Conservation (phyloP, 768 basidiomycete genomes). For the Xerocomellus intermedius region DNA sequence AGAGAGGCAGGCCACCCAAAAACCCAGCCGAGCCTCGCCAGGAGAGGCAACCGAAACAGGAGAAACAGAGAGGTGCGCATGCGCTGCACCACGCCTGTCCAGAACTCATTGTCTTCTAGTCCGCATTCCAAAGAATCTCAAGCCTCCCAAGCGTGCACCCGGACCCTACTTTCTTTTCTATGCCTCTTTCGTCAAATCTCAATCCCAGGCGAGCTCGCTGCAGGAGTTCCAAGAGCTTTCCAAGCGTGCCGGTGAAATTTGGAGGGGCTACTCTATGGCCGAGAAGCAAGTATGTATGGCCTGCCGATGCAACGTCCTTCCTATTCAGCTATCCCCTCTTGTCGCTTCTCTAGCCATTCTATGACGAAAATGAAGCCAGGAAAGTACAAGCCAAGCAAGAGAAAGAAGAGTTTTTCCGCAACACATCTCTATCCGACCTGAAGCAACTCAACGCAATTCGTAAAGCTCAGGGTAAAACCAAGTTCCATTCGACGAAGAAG, state of each 20-base stretch:
- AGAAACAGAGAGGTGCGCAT: conserved; percentile 16
- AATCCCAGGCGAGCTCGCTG: background rate
- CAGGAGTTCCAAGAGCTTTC: background rate
- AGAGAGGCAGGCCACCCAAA: conserved; percentile 8
- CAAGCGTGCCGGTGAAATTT: conserved; percentile 25
- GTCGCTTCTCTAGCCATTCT: conserved; percentile 23
- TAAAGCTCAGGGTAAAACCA: conserved; percentile 24
- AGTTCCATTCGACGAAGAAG: conserved; percentile 4
- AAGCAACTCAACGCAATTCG: conserved; percentile 35
- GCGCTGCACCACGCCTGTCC: background rate
- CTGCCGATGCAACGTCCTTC: background rate
- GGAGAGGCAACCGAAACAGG: background rate
- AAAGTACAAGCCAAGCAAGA: conserved; percentile 20
- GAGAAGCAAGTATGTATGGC: conserved; percentile 36
- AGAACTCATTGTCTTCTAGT: conserved; percentile 14
- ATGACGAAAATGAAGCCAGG: conserved; percentile 18
- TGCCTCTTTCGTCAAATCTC: conserved; percentile 11
- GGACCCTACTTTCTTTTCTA: conserved; percentile 28
- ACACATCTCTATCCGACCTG: conserved; percentile 17
- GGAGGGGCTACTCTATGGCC: conserved; percentile 31
- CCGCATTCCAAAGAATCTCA: conserved; percentile 12
- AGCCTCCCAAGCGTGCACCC: conserved; percentile 30
- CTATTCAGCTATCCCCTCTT: background rate
- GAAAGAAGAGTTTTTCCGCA: conserved; percentile 30
- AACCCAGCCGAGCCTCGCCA: background rate